Evolutionary conservation across 371 early-diverging fungal species (phyloP), one percentile per base, ranked within the genome.

Genomic region (Lichtheimia corymbifera): DNA sequence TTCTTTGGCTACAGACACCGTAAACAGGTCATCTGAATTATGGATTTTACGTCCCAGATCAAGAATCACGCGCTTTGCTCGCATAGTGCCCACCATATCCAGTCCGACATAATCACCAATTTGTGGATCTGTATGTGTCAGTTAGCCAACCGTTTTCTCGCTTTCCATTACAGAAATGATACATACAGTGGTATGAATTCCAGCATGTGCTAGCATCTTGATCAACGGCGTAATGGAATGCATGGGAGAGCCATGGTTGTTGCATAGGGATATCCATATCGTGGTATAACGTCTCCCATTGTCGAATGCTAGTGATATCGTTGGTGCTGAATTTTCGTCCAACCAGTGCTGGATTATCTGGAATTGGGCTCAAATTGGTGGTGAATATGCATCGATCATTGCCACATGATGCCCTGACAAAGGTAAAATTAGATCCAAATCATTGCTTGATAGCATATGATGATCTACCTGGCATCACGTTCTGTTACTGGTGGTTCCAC

Each of bases 321-420:
- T 65, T 58, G 22, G 70, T 67, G 18, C 18, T 59, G 57, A 72
- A 79, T 64, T 9, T 55, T 1, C 72, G 67, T 11, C 41, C 53
- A 17, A 17, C 42, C 12, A 35, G 41, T 22, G 22, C 20, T n/a
- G 9, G 27, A 45, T 56, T 44, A 18, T 47, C 43, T 1, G 85
- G 81, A 61, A 83, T 81, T 6, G 77, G 75, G 17, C 78, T 73
- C 28, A 85, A 71, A 50, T 70, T 84, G 25, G 85, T 85, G 28
- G 70, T 69, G 54, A 87, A 87, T 50, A 87, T 64, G 51, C 87
- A 87, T 57, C 72, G 74, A 61, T 87, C 87, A 58, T 87, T 85
- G 35, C 62, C 66, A 66, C 87, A 63, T 24, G 43, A 49, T 25
- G 28, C 42, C 18, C 53, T 18, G 40, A 24, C 15, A 5, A 24